Conservation (phyloP, 2,329 filamentous ascomycete genomes). For the Calonectria montana region DNA sequence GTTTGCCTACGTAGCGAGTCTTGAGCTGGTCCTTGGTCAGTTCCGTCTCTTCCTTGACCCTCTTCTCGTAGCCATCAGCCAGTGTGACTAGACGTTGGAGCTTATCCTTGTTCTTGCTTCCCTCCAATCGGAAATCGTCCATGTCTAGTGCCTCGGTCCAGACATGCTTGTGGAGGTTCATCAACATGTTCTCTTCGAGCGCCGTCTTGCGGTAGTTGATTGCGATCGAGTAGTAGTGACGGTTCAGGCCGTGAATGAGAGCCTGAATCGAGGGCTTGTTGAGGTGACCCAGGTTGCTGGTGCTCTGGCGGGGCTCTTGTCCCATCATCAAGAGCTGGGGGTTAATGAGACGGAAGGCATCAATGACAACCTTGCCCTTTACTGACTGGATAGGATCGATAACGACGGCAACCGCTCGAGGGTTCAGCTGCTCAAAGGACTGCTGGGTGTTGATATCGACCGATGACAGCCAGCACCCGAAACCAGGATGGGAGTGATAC, state of each 20-base stretch:
- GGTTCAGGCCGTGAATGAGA: conserved; percentile 96
- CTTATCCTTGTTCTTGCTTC: conserved; percentile 85
- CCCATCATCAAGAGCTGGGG: conserved; percentile 98
- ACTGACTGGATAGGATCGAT: conserved; percentile 99
- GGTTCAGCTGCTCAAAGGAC: conserved; percentile 98
- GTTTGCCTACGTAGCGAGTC: conserved; percentile 98
- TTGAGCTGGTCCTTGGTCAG: conserved; percentile 97
- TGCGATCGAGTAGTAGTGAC: conserved; percentile 98
- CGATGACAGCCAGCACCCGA: conserved; percentile 98
- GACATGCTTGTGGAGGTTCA: conserved; percentile 99
- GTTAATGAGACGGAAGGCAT: conserved; percentile 98
- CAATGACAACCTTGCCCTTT: conserved; percentile 99
- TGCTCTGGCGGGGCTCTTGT: conserved; percentile 97
- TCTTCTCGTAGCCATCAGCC: conserved; percentile 97
- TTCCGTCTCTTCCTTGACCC: conserved; percentile 98
- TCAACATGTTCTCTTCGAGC: conserved; percentile 98
- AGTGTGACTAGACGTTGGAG: conserved; percentile 89
- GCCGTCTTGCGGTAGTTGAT: conserved; percentile 99
- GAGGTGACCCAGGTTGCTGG: conserved; percentile 95
- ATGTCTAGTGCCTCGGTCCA: conserved; percentile 98
- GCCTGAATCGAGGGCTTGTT: conserved; percentile 99
- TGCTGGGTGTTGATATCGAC: conserved; percentile 99
- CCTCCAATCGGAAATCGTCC: conserved; percentile 92
- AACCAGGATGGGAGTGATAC: conserved; percentile 99
- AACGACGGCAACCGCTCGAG: conserved; percentile 95